phyloP scores from a whole-genome alignment of 148 eudicot genomes.

The Rhododendron vialii region DNA sequence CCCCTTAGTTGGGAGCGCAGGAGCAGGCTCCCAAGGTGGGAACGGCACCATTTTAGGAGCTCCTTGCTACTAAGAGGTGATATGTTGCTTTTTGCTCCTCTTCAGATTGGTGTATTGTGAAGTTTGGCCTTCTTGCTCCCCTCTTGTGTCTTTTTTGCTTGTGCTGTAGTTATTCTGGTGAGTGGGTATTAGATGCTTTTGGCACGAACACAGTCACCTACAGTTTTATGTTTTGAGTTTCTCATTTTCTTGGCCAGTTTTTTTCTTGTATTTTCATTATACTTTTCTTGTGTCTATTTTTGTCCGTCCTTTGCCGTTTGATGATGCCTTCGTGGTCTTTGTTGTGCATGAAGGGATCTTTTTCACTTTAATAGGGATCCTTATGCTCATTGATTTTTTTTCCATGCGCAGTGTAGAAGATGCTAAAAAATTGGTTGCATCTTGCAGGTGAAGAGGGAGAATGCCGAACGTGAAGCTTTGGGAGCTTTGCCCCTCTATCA shows the following conservation, averaged over 20 bases:
- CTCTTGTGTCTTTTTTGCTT: neutral
- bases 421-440: neutral
- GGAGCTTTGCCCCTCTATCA: conserved; percentile 55
- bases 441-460: conserved; percentile 46
- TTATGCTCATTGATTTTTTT: neutral
- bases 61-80: neutral
- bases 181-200: neutral
- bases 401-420: neutral
- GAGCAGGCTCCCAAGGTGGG: neutral
- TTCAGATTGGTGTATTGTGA: neutral
- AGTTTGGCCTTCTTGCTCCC: neutral
- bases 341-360: too few species aligned
- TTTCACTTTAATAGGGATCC: neutral
- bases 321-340: too few species aligned
- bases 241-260: neutral
- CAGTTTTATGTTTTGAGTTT: neutral
- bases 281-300: too few species aligned
- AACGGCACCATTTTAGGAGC: neutral
- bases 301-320: neutral
- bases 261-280: neutral
- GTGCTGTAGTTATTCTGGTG: neutral
- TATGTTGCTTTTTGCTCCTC: neutral
- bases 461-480: conserved; percentile 46
- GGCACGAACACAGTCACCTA: neutral
- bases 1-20: too few species aligned